Base-by-base conservation (phyloP, 2,329 filamentous ascomycete species). In the Trichoderma afroharzianum region DNA sequence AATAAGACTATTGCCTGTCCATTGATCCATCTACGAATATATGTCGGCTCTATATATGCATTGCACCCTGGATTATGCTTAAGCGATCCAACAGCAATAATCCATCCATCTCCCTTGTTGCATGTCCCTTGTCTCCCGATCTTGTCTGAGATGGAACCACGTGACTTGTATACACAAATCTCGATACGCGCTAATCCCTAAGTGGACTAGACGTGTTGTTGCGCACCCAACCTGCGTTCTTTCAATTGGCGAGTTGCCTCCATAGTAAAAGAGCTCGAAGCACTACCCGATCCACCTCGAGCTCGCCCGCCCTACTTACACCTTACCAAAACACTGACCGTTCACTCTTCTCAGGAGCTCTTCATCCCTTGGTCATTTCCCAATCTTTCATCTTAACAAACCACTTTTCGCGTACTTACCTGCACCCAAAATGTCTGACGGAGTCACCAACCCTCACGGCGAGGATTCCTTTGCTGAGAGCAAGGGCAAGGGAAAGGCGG, bases 401-500 rank as follows among this genome's bases (percentile, higher is more conserved):
- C 6, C 15, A 67, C 55, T 70, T 55, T 53, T 62, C 39, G 3
- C 26, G 39, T 15, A 62, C 3, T 24, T 36, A 9, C 39, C 15
- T 21, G 57, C 59, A 9, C 36, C 57, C 67, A 72, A 32, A 70
- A 77, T 89, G 86, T 81, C 86, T 78, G 82, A 85, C 59, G 82
- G 82, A 74, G 79, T 83, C 75, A 85, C 84, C 74, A 80, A 84
- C 79, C 82, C 86, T 70, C 78, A 84, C 78, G 79, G 85, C 72
- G 80, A 81, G 74, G 80, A 78, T 75, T 77, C 79, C 76, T 79
- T 80, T 74, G 80, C 87, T 73, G 86, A 89, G 78, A 84, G 86
- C 81, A 97, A 97, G 88, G 93, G 93, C 83, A 97, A 97, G 87
- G 94, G 94, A 85, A 97, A 97, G 87, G 88, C 89, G 63, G 80